Percentiles rank a stretch among this genome's conserved stretches.
These are phyloP conservation scores for Colletotrichum camelliae DNA, from an alignment of 2,329 filamentous ascomycete genomes.

Conservation along the genomic window DNA sequence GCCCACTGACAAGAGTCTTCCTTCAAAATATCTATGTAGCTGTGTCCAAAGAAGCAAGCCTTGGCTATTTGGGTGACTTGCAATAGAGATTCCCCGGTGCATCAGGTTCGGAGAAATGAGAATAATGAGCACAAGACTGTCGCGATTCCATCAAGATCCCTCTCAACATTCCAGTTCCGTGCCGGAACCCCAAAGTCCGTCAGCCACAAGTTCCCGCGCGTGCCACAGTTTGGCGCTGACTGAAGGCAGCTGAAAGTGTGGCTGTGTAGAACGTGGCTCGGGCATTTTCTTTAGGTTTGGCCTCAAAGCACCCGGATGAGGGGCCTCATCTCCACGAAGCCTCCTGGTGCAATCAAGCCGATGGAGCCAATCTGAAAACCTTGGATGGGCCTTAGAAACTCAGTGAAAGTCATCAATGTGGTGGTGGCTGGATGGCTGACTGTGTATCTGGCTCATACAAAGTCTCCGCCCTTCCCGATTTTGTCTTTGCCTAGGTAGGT, in stretches of 20 bases:
- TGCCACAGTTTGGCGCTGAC: not conserved
- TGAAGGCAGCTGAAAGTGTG: not conserved
- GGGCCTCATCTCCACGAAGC: not conserved
- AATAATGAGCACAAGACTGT: too few relatives aligned
- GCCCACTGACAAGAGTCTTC: too few relatives aligned
- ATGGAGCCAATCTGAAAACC: not conserved
- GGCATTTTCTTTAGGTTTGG: not conserved
- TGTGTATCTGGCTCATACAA: not conserved
- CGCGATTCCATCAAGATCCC: too few relatives aligned
- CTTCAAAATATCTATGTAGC: too few relatives aligned
- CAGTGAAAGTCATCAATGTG: not conserved
- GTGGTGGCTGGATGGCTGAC: not conserved
- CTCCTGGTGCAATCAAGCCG: not conserved
- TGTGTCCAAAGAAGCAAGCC: too few relatives aligned
- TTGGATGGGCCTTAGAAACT: not conserved
- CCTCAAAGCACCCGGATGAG: not conserved
- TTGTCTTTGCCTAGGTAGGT: not conserved
- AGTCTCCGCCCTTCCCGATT: not conserved
- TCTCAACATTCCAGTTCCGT: too few relatives aligned
- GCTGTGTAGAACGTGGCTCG: not conserved
- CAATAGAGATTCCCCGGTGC: too few relatives aligned
- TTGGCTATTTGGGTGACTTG: too few relatives aligned
- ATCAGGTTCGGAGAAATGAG: too few relatives aligned
- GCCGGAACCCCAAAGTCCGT: not conserved
- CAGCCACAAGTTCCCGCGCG: not conserved